Evolutionary conservation across 805 yeast species (phyloP), one percentile per base, ranked within the genome.

Genomic region (Spencermartinsiella europaea): DNA sequence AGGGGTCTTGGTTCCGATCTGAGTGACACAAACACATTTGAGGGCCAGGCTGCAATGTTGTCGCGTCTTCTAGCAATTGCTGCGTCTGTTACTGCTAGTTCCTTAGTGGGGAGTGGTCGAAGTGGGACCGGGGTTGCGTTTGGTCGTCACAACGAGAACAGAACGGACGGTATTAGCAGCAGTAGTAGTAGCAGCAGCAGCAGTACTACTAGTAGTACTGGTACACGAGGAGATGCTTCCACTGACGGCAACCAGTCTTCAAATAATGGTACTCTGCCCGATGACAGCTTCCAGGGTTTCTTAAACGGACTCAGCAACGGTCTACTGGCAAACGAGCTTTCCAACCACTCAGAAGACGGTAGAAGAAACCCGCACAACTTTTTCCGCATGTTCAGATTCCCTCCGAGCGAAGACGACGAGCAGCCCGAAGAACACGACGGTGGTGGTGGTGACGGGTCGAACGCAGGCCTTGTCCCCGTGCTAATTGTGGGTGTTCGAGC

Each of bases 401-500:
- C 59, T 7, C 50, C 64, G 4, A 14, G n/a, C 20, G 40, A 37
- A 8, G 22, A 16, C 5, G 31, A 25, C 31, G 31, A 37, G 22
- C 10, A 15, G 21, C 36, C 55, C 34, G 35, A 58, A 61, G 62
- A 67, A 35, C 56, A 61, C 35, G 62, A 60, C 38, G 45, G 41
- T 16, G 50, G 43, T 3, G 45, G 31, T 10, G 38, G 44, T 39
- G 42, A 38, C 22, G 28, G 42, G 10, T 12, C 10, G 10, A 7
- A 25, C 17, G 33, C 40, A 17, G 42, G 31, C 3, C 55, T 60
- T 27, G 66, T 75, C 2, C 80, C 80, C 1, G 75, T 76, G 2
- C 62, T 75, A 47, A 70, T 75, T 20, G 68, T 75, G 17, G 78
- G 80, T 4, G 72, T 76, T 19, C 60, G 79, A 5, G 71, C 77